Conservation (phyloP, 2,329 filamentous ascomycete genomes). For the Verticillium dahliae region DNA sequence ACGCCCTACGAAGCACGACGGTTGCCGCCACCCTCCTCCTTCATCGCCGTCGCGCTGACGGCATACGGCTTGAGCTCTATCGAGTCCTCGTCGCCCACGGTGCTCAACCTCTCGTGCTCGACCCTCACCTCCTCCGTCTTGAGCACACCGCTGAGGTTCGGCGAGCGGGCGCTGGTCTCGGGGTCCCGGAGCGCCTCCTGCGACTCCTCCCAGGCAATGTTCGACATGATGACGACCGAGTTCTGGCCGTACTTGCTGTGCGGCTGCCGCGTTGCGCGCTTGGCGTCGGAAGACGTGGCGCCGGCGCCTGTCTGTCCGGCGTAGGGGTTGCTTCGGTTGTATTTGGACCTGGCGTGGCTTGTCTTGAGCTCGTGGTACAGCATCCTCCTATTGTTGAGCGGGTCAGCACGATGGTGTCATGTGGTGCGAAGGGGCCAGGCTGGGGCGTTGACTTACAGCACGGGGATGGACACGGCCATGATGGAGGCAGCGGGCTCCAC, state of each 20-base stretch:
- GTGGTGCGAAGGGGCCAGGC: not conserved
- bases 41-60: not conserved
- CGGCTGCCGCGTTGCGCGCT: slow-evolving; percentile 11
- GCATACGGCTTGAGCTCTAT: slow-evolving; percentile 10
- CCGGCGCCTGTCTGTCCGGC: not conserved
- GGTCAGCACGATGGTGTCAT: not conserved
- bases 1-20: not conserved
- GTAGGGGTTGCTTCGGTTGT: slow-evolving; percentile 6
- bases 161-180: slow-evolving; percentile 6
- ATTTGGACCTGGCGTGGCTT: slow-evolving; percentile 14
- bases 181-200: slow-evolving; percentile 21
- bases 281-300: slow-evolving; percentile 5
- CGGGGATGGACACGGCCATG: slow-evolving; percentile 26
- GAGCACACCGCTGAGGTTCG: slow-evolving; percentile 15
- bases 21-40: not conserved
- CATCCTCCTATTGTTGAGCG: slow-evolving; percentile 19
- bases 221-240: slow-evolving; percentile 24
- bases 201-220: slow-evolving; percentile 21
- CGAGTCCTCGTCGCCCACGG: slow-evolving; percentile 5
- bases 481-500: slow-evolving; percentile 26
- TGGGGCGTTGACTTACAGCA: slow-evolving; percentile 18
- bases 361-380: slow-evolving; percentile 24
- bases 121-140: slow-evolving; percentile 23
- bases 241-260: slow-evolving; percentile 19
- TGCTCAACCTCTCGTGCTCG: slow-evolving; percentile 11